phyloP scores from a whole-genome alignment of 2,329 filamentous ascomycete species.

The Hymenoscyphus albidus region DNA sequence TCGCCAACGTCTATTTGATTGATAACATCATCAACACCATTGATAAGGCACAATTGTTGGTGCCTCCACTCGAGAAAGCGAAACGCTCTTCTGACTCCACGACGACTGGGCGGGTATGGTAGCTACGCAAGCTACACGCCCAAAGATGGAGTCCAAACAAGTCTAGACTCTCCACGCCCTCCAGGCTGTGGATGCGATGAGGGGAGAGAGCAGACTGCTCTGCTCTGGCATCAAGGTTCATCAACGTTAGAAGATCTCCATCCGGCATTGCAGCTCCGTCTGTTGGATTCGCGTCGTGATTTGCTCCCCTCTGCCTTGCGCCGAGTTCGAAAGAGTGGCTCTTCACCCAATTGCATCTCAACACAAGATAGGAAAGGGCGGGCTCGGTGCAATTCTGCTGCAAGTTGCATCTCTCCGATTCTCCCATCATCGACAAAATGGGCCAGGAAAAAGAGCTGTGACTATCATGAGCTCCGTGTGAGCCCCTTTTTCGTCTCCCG shows the following conservation, averaged over 20 bases:
- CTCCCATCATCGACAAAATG: background rate
- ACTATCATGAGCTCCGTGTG: background rate
- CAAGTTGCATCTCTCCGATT: background rate
- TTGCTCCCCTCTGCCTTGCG: background rate
- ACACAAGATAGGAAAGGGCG: conserved; percentile 2
- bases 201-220: background rate
- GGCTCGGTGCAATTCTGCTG: conserved; percentile 1
- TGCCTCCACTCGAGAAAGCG: background rate
- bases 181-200: background rate
- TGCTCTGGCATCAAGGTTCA: background rate
- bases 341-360: background rate
- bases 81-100: background rate
- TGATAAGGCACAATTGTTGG: background rate
- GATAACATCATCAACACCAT: background rate
- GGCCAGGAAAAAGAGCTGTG: background rate
- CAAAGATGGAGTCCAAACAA: background rate
- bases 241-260: background rate
- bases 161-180: conserved; percentile 2
- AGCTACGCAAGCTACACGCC: background rate
- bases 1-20: background rate
- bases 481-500: background rate
- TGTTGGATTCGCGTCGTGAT: background rate
- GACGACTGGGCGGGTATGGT: background rate
- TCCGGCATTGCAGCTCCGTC: background rate
- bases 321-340: background rate